phyloP scores from a whole-genome alignment of 1,284 basidiomycete species.

The Agroathelia rolfsii region DNA sequence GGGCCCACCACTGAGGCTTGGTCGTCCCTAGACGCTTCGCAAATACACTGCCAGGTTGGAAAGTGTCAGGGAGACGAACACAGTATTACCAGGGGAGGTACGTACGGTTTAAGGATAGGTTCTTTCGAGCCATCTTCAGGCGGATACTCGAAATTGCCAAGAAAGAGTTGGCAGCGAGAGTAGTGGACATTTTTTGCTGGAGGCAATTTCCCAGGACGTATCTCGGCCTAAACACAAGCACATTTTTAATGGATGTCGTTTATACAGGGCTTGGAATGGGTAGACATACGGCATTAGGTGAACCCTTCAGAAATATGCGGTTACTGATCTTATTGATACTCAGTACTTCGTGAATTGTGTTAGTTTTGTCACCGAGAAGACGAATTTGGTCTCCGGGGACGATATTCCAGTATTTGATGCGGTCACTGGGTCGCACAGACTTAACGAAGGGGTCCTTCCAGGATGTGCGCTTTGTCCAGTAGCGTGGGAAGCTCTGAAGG shows the following conservation, averaged over 20 bases:
- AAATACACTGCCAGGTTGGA: constrained; percentile 59
- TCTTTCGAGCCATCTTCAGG: constrained; percentile 32
- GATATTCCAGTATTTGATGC: constrained; percentile 79
- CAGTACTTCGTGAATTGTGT: constrained; percentile 54
- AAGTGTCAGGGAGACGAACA: constrained; percentile 5
- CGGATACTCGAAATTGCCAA: constrained; percentile 56
- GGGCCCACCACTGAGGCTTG: constrained; percentile 45
- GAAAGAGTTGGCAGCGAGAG: constrained; percentile 64
- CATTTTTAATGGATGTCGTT: no score
- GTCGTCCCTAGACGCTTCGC: constrained; percentile 58
- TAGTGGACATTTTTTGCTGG: constrained; percentile 53
- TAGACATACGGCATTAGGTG: no score
- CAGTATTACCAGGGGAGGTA: constrained; percentile 11
- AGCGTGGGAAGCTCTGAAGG: constrained; percentile 43
- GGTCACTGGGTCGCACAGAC: constrained; percentile 49
- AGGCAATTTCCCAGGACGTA: constrained; percentile 17
- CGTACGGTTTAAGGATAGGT: constrained; percentile 36
- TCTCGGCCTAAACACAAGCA: no score
- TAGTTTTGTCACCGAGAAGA: constrained; percentile 51
- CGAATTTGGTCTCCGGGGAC: constrained; percentile 75
- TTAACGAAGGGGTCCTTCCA: constrained; percentile 29
- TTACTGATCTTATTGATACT: constrained; percentile 67
- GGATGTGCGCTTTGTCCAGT: constrained; percentile 23
- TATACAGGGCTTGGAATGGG: no score
- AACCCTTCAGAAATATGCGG: constrained; percentile 56